Conservation (phyloP, 495 filamentous ascomycete species). For the Immersiella caudata region DNA sequence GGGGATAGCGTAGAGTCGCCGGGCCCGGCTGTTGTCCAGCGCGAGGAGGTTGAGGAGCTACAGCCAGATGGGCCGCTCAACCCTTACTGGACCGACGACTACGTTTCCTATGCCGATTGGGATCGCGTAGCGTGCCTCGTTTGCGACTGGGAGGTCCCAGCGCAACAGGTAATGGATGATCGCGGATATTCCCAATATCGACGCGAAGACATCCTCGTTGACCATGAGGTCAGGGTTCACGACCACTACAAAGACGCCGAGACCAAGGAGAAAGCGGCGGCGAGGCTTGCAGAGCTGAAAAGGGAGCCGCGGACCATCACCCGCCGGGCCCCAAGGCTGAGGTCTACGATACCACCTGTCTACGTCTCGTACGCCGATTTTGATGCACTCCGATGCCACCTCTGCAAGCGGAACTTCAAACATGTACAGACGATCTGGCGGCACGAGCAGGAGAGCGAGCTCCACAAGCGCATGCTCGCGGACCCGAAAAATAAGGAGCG, state of each 20-base stretch:
- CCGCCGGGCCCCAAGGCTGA: constrained; percentile 33
- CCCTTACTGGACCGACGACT: constrained; percentile 32
- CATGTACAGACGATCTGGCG: constrained; percentile 66
- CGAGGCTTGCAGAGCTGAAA: constrained; percentile 34
- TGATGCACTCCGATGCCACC: constrained; percentile 71
- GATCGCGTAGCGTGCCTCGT: constrained; percentile 36
- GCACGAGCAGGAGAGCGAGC: constrained; percentile 74
- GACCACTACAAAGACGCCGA: constrained; percentile 37
- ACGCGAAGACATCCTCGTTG: constrained; percentile 34
- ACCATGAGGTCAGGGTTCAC: constrained; percentile 37
- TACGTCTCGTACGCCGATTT: constrained; percentile 68
- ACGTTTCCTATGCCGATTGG: constrained; percentile 42
- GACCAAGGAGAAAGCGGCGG: constrained; percentile 35
- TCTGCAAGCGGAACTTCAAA: constrained; percentile 78
- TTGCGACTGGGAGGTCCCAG: constrained; percentile 37
- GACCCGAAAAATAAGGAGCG: constrained; percentile 61
- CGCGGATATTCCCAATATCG: constrained; percentile 28
- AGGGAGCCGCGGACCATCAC: constrained; percentile 31
- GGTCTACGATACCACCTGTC: constrained; percentile 29
- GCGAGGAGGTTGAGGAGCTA: constrained; percentile 23
- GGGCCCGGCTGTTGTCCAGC: not conserved
- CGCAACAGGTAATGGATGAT: constrained; percentile 27
- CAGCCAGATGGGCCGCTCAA: constrained; percentile 25
- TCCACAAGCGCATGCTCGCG: constrained; percentile 72
- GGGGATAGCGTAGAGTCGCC: constrained; percentile 26